Evolutionary conservation across 176 grass and related monocot genomes (phyloP), one percentile per base, ranked within the genome.

Genomic region (Phoenix roebelenii): DNA sequence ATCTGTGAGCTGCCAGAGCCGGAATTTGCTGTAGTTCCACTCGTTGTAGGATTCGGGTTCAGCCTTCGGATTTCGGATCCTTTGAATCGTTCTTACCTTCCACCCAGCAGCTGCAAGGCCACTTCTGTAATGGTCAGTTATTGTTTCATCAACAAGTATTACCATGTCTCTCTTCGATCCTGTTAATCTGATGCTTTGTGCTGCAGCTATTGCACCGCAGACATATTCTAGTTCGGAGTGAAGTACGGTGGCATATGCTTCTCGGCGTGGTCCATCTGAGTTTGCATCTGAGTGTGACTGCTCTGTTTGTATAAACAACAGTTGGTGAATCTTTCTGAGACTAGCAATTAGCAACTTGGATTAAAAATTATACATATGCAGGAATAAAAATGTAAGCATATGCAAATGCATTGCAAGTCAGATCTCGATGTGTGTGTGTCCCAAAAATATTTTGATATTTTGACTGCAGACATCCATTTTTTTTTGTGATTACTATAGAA

Each of bases 21-120:
- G 5, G 49, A 65, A 65, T 15, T 65, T 65, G 63, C 63, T 65
- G 48, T 65, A 65, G 63, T 65, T 65, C 63, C 63, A 65, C 32
- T 65, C 63, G 23, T 65, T 65, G 49, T 65, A 65, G 16, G 63
- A 20, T 5, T 65, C 63, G 5, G 49, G 23, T 23, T 51, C 48
- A 5, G 63, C 63, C 23, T 65, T 65, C 2, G 63, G 63, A 23
- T 65, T 65, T 1, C 63, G 48, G 49, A 65, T 65, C 22, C 63
- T 51, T 0, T 48, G 50, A 16, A 65, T 65, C 0, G 22, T 51
- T 6, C 51, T 65, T 4, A 65, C 6, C 49, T 65, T 65, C 63
- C 63, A 65, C 7, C 63, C 63, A 4, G 63, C 63, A 6, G 48
- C 48, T 26, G 1, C 15, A 4, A 65, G 63, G 5, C 63, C 63